Base-by-base conservation (phyloP, 352 stramenopile genomes). In the Pythium volutum region DNA sequence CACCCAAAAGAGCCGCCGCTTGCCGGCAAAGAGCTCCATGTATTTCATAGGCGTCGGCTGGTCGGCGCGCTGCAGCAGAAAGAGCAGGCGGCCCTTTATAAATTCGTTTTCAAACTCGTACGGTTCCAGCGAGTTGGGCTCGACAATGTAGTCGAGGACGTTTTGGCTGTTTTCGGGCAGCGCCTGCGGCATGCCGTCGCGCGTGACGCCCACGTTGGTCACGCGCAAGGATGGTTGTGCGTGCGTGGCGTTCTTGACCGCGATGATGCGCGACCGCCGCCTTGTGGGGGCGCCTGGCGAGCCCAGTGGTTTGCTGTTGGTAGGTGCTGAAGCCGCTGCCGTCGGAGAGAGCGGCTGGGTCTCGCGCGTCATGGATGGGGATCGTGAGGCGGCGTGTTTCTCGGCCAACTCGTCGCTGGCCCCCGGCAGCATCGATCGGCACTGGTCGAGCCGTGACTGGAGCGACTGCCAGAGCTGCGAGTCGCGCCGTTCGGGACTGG, bases 21-120 rank as follows among this genome's bases (percentile, higher is more conserved):
- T 80, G 38, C 77, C 77, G 16, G 66, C 42, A 33, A 89, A 89
- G 26, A 85, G 45, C 39, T 54, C 27, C 7, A 39, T 29, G 53
- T 69, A 76, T 38, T 70, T 71, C 27, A 39, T 15, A 0, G 66
- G 49, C 12, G 64, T 20, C 22, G 68, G 58, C 15, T 58, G 12
- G 66, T 86, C 55, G 18, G 69, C 26, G 16, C 52, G 64, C 34
- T 81, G 67, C 7, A 93, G 49, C 15, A 95, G 61, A 36, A 95
- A 92, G 15, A 93, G 58, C 41, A 95, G 56, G 29, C 77, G 73
- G 3, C 86, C 86, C 10, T 73, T 78, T 43, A 91, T 81, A 53
- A 87, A 88, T 10, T 88, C 84, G 66, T 95, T 95, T 65, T 91
- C 79, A 31, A 95, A 91, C n/a, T 59, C 65, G 53, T 86, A 72